Evolutionary conservation across 192 early-diverging fungal genomes (phyloP), one percentile per base, ranked within the genome.

Genomic region (Entomortierella chlamydospora): DNA sequence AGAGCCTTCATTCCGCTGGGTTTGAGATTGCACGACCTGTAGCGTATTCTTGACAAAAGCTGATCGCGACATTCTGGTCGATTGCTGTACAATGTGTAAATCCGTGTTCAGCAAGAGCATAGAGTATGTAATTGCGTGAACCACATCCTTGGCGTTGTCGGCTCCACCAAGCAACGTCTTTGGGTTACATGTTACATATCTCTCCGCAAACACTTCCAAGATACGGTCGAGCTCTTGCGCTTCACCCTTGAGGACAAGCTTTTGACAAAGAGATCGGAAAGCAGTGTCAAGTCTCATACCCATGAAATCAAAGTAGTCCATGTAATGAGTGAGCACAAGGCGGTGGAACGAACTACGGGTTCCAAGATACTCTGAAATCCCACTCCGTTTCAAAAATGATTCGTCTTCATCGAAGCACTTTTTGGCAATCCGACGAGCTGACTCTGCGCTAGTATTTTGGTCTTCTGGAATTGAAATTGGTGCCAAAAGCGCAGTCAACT

Each of bases 211-310:
- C 22, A 85, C 91, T 61, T 91, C 90, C 53, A 99, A 80, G 43
- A 99, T 91, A 30, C 97, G 90, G 82, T 96, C 96, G 33, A 99
- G 91, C 58, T 94, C 88, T 77, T 99, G 97, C 18, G 96, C 90
- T 82, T 99, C 97, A 30, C 93, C 97, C 53, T 92, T 93, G 60
- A 99, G 81, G 23, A 90, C 89, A 0, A 97, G 85, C 28, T 94
- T 91, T 41, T 82, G 81, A 68, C 95, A 95, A 56, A 99, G 74
- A 25, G 69, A 61, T 78, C 96, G 85, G 58, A 98, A 93, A 15
- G 92, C 93, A 59, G 86, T 82, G 68, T 97, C 96, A 18, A 98
- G 79, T 28, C 89, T 84, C 68, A 89, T 73, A 29, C 82, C 84
- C 11, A 64, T 43, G 66, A 95, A 96, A 68, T 95, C 91, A 84